Percentiles rank a stretch among this genome's conserved stretches.
Evolutionary conservation across 176 grass and related monocot genomes (phyloP).

Genomic region (Triticum urartu): DNA sequence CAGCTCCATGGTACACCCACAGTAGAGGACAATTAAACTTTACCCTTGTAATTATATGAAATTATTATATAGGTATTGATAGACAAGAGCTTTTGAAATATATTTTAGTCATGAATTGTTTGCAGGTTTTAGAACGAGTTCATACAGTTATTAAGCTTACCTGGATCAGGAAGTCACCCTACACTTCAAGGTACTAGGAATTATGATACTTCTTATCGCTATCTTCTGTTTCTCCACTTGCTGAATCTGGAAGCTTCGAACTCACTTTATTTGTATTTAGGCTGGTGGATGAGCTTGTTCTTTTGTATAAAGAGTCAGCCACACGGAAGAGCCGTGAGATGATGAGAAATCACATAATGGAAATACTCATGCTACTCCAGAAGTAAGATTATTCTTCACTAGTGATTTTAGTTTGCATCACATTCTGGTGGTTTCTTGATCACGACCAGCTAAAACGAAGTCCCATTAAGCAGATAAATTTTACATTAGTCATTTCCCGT

Average conservation of each 20-base stretch:
- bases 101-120: background rate
- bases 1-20: too few species aligned
- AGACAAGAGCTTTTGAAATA: too few species aligned
- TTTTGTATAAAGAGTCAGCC: constrained; percentile 88
- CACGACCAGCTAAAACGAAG: too few species aligned
- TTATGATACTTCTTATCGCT: background rate
- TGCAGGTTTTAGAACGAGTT: constrained; percentile 65
- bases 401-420: background rate
- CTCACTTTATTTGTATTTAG: constrained; percentile 27
- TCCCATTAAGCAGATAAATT: too few species aligned
- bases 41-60: too few species aligned
- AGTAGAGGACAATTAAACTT: too few species aligned
- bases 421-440: background rate
- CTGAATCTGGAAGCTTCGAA: background rate
- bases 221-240: background rate
- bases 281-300: constrained; percentile 74
- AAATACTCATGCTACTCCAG: constrained; percentile 61
- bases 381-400: constrained; percentile 47
- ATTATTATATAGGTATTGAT: too few species aligned
- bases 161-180: constrained; percentile 84
- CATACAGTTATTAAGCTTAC: constrained; percentile 71
- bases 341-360: constrained; percentile 47
- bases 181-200: constrained; percentile 48
- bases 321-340: constrained; percentile 52
- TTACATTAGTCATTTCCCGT: too few species aligned